A percentile compares a stretch with the other conserved stretches of the same genome.
These are phyloP conservation scores for Lippia alba DNA, from an alignment of 305 asterid species.

Conservation along the genomic window DNA sequence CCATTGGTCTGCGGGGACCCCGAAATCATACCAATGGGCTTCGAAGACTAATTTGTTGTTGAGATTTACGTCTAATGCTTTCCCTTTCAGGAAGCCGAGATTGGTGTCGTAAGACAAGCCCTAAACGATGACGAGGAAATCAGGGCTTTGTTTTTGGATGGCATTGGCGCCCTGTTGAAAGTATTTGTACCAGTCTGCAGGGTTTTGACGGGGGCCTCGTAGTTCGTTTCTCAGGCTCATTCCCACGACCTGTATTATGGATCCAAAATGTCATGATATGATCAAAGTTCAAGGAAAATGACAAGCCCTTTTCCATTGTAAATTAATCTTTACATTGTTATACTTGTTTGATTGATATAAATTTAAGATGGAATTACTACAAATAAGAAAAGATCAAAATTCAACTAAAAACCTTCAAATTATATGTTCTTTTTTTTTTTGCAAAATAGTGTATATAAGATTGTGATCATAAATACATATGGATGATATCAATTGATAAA, in stretches of 20 bases:
- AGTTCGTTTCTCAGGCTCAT: constrained; percentile 79
- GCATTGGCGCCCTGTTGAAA: constrained; percentile 48
- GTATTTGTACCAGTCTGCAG: constrained; percentile 53
- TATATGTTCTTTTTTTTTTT: too few relatives aligned
- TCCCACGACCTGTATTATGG: constrained; percentile 48
- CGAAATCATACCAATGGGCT: constrained; percentile 64
- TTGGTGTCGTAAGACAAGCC: constrained; percentile 54
- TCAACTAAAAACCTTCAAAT: too few relatives aligned
- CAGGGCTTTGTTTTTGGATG: constrained; percentile 46
- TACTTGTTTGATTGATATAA: too few relatives aligned
- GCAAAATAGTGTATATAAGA: too few relatives aligned
- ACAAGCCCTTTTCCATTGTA: neutral
- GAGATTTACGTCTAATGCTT: constrained; percentile 29
- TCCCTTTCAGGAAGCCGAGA: constrained; percentile 46
- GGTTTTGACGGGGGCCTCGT: constrained; percentile 51
- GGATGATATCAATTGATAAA: too few relatives aligned
- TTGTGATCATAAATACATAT: too few relatives aligned
- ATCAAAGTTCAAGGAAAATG: neutral
- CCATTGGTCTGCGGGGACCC: constrained; percentile 36
- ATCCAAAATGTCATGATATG: neutral
- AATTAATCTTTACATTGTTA: neutral
- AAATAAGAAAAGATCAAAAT: too few relatives aligned
- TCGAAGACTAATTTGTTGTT: constrained; percentile 53
- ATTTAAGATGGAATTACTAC: too few relatives aligned
- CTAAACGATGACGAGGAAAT: constrained; percentile 52